phyloP scores from a whole-genome alignment of 148 eudicot genomes.

The Fagopyrum tataricum region DNA sequence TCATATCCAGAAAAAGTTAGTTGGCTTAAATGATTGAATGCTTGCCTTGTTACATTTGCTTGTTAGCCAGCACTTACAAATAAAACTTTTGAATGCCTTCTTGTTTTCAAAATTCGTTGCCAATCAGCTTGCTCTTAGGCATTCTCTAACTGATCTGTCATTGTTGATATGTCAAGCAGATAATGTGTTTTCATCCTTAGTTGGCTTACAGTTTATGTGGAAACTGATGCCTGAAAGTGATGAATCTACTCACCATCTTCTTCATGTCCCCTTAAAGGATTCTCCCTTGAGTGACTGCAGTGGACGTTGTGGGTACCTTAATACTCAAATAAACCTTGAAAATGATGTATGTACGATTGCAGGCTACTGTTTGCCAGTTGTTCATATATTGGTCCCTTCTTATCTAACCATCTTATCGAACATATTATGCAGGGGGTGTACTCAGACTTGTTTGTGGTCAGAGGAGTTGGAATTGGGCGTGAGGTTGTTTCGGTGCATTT shows the following conservation, averaged over 20 bases:
- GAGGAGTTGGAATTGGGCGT: constrained; percentile 82
- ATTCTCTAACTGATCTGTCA: neutral
- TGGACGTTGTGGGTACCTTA: constrained; percentile 82
- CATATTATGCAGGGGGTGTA: constrained; percentile 50
- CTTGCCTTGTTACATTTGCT: neutral
- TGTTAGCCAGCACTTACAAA: neutral
- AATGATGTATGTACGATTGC: constrained; percentile 45
- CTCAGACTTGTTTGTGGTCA: constrained; percentile 72
- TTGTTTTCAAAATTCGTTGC: neutral
- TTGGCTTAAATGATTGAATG: neutral
- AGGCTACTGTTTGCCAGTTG: constrained; percentile 5
- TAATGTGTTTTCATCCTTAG: constrained; percentile 86
- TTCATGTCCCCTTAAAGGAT: constrained; percentile 73
- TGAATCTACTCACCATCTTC: constrained; percentile 55
- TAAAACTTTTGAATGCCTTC: neutral
- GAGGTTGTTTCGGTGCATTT: constrained; percentile 73
- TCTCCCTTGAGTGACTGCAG: constrained; percentile 90
- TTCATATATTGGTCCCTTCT: neutral
- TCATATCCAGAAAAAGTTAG: neutral
- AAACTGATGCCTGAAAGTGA: constrained; percentile 61
- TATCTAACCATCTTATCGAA: neutral
- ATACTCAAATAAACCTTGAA: constrained; percentile 77
- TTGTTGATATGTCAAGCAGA: constrained; percentile 41
- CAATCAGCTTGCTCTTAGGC: neutral
- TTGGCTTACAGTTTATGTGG: constrained; percentile 85